phyloP scores from a whole-genome alignment of 139 green algal genomes.

The Chlamydomonas sp. region DNA sequence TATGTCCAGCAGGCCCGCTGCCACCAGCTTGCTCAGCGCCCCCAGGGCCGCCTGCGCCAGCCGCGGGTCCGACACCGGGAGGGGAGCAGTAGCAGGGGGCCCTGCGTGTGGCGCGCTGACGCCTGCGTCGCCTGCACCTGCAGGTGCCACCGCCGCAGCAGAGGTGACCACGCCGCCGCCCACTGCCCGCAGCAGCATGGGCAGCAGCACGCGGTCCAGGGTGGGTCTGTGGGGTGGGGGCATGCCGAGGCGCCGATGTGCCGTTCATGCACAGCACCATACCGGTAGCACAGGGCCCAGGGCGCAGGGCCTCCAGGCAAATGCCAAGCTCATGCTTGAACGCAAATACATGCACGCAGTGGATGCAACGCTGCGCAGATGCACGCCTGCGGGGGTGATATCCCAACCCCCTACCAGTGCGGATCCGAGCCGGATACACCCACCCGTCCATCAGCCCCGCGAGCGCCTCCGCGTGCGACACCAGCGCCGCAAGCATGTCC shows the following conservation, averaged over 20 bases:
- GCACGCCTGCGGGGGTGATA: neutral
- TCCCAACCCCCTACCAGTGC: neutral
- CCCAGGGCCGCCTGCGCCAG: conserved; percentile 1
- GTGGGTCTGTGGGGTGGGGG: neutral
- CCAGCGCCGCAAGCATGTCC: conserved; percentile 1
- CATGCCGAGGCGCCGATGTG: neutral
- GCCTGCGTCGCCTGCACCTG: neutral
- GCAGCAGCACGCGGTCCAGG: neutral
- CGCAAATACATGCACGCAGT: neutral
- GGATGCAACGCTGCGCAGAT: neutral
- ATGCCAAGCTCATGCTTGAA: too few relatives aligned
- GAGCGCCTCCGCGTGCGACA: conserved; percentile 1
- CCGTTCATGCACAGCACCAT: too few relatives aligned
- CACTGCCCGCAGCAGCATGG: conserved; percentile 8
- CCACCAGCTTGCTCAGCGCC: neutral
- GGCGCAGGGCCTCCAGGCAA: too few relatives aligned
- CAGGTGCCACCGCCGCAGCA: too few relatives aligned
- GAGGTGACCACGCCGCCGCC: too few relatives aligned
- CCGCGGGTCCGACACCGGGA: neutral
- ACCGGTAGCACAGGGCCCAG: neutral
- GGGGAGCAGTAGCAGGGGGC: neutral
- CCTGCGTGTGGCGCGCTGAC: neutral
- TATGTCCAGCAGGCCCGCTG: neutral
- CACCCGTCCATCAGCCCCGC: conserved; percentile 21
- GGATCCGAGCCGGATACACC: neutral